These are phyloP conservation scores for Collariella sp. DNA, from an alignment of 495 filamentous ascomycete species.

Conservation along the genomic window DNA sequence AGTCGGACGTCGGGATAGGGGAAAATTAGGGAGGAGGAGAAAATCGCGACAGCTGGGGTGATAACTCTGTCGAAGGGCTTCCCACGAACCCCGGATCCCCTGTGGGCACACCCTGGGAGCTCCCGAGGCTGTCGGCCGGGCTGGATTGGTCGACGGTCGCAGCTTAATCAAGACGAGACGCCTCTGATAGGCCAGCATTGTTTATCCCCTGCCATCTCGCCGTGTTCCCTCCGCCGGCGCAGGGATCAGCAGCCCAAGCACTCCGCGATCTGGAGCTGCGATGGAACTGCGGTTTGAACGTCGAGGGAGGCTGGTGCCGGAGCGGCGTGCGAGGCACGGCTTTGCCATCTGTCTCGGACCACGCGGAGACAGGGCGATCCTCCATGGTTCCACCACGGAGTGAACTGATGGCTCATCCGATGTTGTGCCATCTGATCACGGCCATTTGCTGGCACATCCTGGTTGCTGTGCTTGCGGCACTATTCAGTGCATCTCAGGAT, in stretches of 20 bases:
- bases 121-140: constrained; percentile 13
- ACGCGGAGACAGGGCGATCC: background rate
- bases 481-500: too few relatives aligned
- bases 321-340: constrained; percentile 1
- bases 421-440: background rate
- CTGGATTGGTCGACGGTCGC: constrained; percentile 3
- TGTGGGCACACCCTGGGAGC: constrained; percentile 15
- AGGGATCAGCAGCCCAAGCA: constrained; percentile 6
- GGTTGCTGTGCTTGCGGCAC: background rate
- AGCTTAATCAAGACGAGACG: constrained; percentile 3
- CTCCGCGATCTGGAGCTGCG: background rate
- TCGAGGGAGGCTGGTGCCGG: background rate
- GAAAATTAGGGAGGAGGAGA: constrained; percentile 8
- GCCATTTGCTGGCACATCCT: background rate
- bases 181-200: constrained; percentile 9
- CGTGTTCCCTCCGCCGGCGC: background rate
- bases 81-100: constrained; percentile 1
- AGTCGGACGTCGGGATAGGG: constrained; percentile 6
- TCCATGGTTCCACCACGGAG: background rate
- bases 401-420: background rate
- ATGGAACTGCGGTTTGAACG: background rate
- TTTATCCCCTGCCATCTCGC: background rate
- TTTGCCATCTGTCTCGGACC: constrained; percentile 6
- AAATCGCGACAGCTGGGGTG: constrained; percentile 12
- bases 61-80: constrained; percentile 13